Percentiles rank a stretch among this genome's conserved stretches.
Evolutionary conservation across 2,329 filamentous ascomycete genomes (phyloP).

Genomic region (Elsinoe australis): DNA sequence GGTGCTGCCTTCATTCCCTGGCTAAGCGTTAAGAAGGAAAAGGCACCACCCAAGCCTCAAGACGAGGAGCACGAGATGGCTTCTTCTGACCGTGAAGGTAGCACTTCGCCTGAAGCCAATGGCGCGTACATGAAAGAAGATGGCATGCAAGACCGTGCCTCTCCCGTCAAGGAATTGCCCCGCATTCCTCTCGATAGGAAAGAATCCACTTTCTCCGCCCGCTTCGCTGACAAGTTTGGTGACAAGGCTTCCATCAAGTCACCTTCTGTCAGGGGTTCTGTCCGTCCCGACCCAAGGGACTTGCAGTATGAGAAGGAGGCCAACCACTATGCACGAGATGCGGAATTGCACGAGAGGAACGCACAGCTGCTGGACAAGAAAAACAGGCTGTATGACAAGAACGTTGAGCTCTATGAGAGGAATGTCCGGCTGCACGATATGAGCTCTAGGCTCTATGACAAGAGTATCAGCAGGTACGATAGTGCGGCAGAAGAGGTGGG

Average conservation of each 20-base stretch:
- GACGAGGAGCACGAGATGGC: slow-evolving; percentile 12
- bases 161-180: background rate
- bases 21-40: slow-evolving; percentile 53
- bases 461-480: slow-evolving; percentile 6
- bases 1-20: slow-evolving; percentile 54
- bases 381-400: slow-evolving; percentile 6
- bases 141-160: background rate
- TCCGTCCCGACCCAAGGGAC: slow-evolving; percentile 1
- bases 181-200: background rate
- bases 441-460: slow-evolving; percentile 9
- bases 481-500: slow-evolving; percentile 6
- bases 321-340: background rate
- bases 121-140: slow-evolving; percentile 12
- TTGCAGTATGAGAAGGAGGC: slow-evolving; percentile 6
- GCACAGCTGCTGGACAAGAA: slow-evolving; percentile 13
- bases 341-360: slow-evolving; percentile 9
- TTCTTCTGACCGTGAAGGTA: background rate
- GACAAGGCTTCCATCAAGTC: slow-evolving; percentile 8
- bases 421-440: slow-evolving; percentile 11
- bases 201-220: background rate
- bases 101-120: background rate
- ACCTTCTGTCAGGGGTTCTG: background rate
- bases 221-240: background rate
- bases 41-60: slow-evolving; percentile 21
- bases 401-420: slow-evolving; percentile 9